These are phyloP conservation scores for Ephemerocybe angulata DNA, from an alignment of 768 basidiomycete genomes.

Conservation along the genomic window DNA sequence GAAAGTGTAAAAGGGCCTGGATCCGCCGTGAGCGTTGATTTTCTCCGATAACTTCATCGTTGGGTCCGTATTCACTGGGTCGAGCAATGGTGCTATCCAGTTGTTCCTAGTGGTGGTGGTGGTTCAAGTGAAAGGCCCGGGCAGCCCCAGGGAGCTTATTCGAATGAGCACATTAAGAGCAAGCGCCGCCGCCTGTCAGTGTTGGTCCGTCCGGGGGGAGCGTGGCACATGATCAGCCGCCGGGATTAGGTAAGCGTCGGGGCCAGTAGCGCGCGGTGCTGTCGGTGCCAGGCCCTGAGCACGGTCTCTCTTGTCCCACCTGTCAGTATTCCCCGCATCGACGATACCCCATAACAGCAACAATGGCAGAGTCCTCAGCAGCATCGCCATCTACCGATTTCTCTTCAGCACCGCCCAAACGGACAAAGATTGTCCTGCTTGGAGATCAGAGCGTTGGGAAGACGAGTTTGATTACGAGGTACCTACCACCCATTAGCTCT, in stretches of 20 bases:
- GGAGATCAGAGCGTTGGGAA: conserved; percentile 99
- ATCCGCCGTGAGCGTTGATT: conserved; percentile 42
- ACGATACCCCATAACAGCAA: not conserved
- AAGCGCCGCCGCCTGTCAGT: not conserved
- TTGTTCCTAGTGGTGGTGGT: not conserved
- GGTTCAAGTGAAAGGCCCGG: not conserved
- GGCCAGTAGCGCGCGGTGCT: not conserved
- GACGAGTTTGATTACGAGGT: conserved; percentile 97
- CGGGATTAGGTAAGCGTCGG: conserved; percentile 4
- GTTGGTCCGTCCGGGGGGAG: too few species aligned
- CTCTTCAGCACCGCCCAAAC: conserved; percentile 85
- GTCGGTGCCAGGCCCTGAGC: not conserved
- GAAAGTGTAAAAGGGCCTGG: conserved; percentile 82
- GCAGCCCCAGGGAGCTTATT: not conserved
- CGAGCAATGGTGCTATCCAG: not conserved
- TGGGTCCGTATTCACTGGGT: not conserved
- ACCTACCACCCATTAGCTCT: too few species aligned
- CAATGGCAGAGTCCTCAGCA: conserved; percentile 38
- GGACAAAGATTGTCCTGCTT: conserved; percentile 93
- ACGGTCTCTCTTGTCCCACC: not conserved
- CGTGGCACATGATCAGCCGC: conserved; percentile 5
- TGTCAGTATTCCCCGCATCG: not conserved
- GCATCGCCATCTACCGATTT: conserved; percentile 77
- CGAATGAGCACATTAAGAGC: not conserved
- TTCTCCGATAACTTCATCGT: conserved; percentile 74